A percentile compares a stretch with the other conserved stretches of the same genome.
These are phyloP conservation scores for Mimosa bimucronata DNA, from an alignment of 306 rosid genomes.

Conservation along the genomic window DNA sequence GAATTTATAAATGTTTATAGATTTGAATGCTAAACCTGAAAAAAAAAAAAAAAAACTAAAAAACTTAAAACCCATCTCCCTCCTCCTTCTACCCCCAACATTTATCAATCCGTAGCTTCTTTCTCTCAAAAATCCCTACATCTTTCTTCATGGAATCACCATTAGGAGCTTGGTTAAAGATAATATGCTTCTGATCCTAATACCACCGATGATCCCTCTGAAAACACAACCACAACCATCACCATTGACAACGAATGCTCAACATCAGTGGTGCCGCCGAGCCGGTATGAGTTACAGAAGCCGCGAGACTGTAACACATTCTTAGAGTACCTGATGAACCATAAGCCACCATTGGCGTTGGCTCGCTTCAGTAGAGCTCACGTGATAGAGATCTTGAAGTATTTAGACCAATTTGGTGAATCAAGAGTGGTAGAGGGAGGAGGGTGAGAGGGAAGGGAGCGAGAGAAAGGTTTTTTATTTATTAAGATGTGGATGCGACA, in stretches of 20 bases:
- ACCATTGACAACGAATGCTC: conserved; percentile 39
- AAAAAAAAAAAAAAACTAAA: no score
- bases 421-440: no score
- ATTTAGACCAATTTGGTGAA: conserved; percentile 94
- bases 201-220: conserved; percentile 39
- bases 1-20: no score
- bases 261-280: conserved; percentile 57
- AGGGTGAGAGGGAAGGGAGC: no score
- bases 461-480: no score
- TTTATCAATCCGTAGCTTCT: no score
- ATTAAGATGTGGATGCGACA: no score
- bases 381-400: conserved; percentile 88
- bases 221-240: background rate
- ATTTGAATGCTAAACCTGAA: no score
- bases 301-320: conserved; percentile 97
- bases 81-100: no score
- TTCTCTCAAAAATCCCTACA: no score
- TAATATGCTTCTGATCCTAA: conserved; percentile 36
- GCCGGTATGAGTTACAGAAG: conserved; percentile 94
- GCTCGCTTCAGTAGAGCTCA: conserved; percentile 97
- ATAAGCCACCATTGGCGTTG: conserved; percentile 89
- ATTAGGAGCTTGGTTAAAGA: conserved; percentile 46
- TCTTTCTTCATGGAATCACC: conserved; percentile 71
- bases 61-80: no score
- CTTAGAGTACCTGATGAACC: conserved; percentile 82